Conservation (phyloP, 2,329 filamentous ascomycete genomes). For the Shiraia bambusicola region DNA sequence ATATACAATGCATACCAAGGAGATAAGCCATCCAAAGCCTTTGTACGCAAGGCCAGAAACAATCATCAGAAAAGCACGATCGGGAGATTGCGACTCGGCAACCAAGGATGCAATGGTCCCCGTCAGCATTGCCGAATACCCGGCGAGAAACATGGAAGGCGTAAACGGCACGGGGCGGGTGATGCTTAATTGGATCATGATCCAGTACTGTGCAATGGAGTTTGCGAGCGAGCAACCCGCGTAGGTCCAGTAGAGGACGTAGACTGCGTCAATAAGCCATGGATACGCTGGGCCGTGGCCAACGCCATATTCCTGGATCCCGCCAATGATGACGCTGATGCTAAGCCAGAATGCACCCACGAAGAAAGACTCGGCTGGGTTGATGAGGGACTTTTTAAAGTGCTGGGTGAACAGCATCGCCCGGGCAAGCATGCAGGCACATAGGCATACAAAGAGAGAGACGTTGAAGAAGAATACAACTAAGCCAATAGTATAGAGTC, state of each 20-base stretch:
- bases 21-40: slow-evolving; percentile 66
- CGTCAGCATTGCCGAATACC: slow-evolving; percentile 67
- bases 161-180: slow-evolving; percentile 65
- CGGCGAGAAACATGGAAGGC: slow-evolving; percentile 70
- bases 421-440: slow-evolving; percentile 36
- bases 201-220: slow-evolving; percentile 55
- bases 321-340: slow-evolving; percentile 41
- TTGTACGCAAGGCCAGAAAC: slow-evolving; percentile 65
- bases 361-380: slow-evolving; percentile 53
- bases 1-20: slow-evolving; percentile 67
- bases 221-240: slow-evolving; percentile 37
- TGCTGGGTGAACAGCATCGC: slow-evolving; percentile 45
- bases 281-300: slow-evolving; percentile 32
- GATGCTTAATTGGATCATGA: slow-evolving; percentile 60
- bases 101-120: slow-evolving; percentile 69
- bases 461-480: slow-evolving; percentile 54
- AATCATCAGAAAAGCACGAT: slow-evolving; percentile 60
- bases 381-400: slow-evolving; percentile 46
- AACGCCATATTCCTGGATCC: slow-evolving; percentile 38
- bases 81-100: slow-evolving; percentile 57
- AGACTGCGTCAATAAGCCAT: slow-evolving; percentile 40
- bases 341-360: slow-evolving; percentile 45
- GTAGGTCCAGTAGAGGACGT: slow-evolving; percentile 47
- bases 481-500: slow-evolving; percentile 53
- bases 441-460: slow-evolving; percentile 43